A percentile compares a stretch with the other conserved stretches of the same genome.
Conservation (phyloP, 2,329 filamentous ascomycete genomes). For the Pseudogymnoascus sp. region DNA sequence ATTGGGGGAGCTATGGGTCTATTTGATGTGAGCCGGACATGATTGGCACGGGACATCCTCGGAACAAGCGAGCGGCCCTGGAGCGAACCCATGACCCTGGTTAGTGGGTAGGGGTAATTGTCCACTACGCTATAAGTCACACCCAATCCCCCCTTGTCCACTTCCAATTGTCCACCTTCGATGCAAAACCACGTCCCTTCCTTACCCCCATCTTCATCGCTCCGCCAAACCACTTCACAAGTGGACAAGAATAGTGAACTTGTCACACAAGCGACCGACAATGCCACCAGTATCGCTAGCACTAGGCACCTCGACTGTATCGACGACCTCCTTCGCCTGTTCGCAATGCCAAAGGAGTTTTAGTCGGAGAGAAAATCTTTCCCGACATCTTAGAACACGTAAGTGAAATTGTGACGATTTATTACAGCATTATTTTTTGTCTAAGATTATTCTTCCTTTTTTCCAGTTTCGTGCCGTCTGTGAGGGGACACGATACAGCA, state of each 20-base stretch:
- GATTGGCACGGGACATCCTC: background rate
- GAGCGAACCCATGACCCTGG: background rate
- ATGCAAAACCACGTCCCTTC: background rate
- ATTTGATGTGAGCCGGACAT: background rate
- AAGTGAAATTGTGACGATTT: background rate
- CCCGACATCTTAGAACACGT: conserved; percentile 21
- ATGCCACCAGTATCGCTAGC: background rate
- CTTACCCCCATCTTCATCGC: background rate
- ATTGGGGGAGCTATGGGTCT: background rate
- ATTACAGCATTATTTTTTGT: background rate
- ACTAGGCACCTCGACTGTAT: background rate
- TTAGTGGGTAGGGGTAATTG: background rate
- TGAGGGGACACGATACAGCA: background rate
- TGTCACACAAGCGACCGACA: background rate
- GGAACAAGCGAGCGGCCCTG: background rate
- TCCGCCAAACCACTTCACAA: background rate
- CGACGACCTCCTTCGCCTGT: conserved; percentile 12
- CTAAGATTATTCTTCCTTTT: background rate
- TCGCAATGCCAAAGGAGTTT: conserved; percentile 17
- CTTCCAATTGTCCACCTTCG: background rate
- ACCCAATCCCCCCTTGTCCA: background rate
- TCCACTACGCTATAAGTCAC: background rate
- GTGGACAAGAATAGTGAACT: background rate
- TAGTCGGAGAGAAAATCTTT: conserved; percentile 21
- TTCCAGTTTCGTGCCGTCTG: conserved; percentile 13